Percentiles rank a stretch among this genome's conserved stretches.
phyloP scores from a whole-genome alignment of 2,329 filamentous ascomycete genomes.

The Microcyclosporella mali region DNA sequence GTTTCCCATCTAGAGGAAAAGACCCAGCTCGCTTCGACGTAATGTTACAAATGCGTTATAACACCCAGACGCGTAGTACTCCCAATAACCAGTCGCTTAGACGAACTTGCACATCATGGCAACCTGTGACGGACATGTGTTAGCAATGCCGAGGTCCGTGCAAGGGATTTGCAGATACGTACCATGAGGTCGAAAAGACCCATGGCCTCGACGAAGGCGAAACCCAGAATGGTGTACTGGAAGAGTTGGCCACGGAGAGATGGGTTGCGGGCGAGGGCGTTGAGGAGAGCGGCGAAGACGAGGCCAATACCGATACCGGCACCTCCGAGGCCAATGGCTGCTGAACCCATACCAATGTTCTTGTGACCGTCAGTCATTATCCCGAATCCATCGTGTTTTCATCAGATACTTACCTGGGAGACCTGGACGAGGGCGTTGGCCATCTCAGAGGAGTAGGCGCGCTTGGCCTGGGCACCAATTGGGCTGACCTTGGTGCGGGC shows the following conservation, averaged over 20 bases:
- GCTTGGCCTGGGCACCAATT: constrained; percentile 47
- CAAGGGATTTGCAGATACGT: constrained; percentile 7
- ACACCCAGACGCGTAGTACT: constrained; percentile 4
- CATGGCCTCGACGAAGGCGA: constrained; percentile 90
- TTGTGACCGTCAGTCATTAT: neutral
- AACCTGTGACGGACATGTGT: constrained; percentile 47
- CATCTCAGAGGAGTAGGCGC: constrained; percentile 82
- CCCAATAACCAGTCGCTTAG: constrained; percentile 23
- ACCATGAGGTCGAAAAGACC: constrained; percentile 40
- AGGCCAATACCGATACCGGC: constrained; percentile 86
- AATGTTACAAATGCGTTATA: too few relatives aligned
- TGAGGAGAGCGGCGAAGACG: constrained; percentile 84
- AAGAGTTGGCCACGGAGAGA: constrained; percentile 92
- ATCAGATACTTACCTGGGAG: constrained; percentile 49
- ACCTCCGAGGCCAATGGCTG: too few relatives aligned
- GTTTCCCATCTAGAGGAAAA: too few relatives aligned
- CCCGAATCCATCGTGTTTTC: too few relatives aligned
- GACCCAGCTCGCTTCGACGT: too few relatives aligned
- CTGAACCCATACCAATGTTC: constrained; percentile 85
- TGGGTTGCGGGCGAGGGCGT: constrained; percentile 88
- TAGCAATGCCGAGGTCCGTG: neutral
- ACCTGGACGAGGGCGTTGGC: constrained; percentile 83
- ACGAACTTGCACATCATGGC: constrained; percentile 76
- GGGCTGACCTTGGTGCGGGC: constrained; percentile 28
- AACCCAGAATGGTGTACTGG: constrained; percentile 92